Percentiles rank a stretch among this genome's conserved stretches.
Evolutionary conservation across 305 asterid species (phyloP).

Genomic region (Fraxinus sp.): DNA sequence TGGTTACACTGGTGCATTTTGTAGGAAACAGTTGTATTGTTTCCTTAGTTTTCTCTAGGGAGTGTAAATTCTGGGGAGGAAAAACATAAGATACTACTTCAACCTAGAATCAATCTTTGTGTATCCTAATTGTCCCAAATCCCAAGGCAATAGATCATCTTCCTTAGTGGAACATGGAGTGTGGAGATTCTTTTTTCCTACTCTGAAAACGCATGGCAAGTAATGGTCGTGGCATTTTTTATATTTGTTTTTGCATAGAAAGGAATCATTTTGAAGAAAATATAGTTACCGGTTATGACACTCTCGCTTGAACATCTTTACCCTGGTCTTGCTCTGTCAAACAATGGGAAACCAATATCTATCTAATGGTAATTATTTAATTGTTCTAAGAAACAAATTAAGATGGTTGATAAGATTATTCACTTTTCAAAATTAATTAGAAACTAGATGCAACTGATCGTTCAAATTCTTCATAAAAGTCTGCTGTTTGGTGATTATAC

Average conservation of each 20-base stretch:
- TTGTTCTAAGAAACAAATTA: background rate
- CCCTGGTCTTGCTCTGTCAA: background rate
- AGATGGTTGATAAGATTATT: background rate
- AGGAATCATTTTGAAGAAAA: background rate
- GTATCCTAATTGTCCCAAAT: background rate
- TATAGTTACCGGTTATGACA: background rate
- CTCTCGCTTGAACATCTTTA: background rate
- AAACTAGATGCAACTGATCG: background rate
- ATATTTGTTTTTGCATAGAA: background rate
- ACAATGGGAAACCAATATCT: background rate
- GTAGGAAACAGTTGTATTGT: background rate
- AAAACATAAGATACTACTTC: background rate
- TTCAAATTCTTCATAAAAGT: background rate
- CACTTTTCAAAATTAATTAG: background rate
- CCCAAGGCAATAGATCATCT: background rate
- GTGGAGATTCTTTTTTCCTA: background rate
- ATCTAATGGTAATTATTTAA: background rate
- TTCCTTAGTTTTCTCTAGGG: background rate
- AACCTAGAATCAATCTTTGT: background rate
- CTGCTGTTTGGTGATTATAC: background rate
- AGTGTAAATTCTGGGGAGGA: background rate
- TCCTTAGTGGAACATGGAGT: background rate
- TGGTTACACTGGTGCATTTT: slow-evolving; percentile 3
- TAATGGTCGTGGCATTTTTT: background rate
- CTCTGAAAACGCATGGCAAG: background rate